phyloP scores from a whole-genome alignment of 2,329 filamentous ascomycete genomes.

The Ascochyta fabae region DNA sequence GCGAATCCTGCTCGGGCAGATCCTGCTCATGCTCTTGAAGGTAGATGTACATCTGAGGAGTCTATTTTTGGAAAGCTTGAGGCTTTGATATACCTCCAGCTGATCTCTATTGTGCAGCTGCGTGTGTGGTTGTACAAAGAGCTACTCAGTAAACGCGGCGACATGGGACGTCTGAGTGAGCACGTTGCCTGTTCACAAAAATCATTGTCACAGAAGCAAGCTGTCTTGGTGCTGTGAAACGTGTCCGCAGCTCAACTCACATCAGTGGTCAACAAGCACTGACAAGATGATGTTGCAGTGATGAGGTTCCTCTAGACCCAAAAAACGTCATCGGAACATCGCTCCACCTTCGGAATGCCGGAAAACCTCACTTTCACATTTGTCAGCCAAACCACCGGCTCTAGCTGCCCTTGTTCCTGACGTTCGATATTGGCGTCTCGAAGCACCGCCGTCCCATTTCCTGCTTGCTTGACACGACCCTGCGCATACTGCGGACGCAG shows the following conservation, averaged over 20 bases:
- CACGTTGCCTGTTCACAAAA: no score
- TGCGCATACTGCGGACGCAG: slow-evolving; percentile 7
- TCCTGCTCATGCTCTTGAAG: no score
- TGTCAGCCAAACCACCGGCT: slow-evolving; percentile 14
- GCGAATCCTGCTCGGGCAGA: no score
- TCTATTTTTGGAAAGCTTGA: neutral
- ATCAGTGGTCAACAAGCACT: neutral
- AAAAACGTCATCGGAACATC: slow-evolving; percentile 7
- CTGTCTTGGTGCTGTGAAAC: neutral
- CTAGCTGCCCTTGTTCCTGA: slow-evolving; percentile 5
- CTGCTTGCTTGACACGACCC: neutral
- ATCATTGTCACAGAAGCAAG: neutral
- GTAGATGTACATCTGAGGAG: neutral
- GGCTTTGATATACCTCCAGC: neutral
- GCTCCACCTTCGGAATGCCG: slow-evolving; percentile 11
- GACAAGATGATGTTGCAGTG: slow-evolving; percentile 5
- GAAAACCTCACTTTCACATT: slow-evolving; percentile 6
- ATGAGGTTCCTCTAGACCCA: slow-evolving; percentile 2
- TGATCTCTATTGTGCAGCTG: neutral
- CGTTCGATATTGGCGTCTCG: slow-evolving; percentile 4
- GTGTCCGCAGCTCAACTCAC: neutral
- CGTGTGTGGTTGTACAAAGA: neutral
- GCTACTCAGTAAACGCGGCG: neutral
- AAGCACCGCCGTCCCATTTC: slow-evolving; percentile 3
- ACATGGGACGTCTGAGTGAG: neutral